A percentile compares a stretch with the other conserved stretches of the same genome.
These are phyloP conservation scores for Steccherinum ochraceum DNA, from an alignment of 768 basidiomycete genomes.

Conservation along the genomic window DNA sequence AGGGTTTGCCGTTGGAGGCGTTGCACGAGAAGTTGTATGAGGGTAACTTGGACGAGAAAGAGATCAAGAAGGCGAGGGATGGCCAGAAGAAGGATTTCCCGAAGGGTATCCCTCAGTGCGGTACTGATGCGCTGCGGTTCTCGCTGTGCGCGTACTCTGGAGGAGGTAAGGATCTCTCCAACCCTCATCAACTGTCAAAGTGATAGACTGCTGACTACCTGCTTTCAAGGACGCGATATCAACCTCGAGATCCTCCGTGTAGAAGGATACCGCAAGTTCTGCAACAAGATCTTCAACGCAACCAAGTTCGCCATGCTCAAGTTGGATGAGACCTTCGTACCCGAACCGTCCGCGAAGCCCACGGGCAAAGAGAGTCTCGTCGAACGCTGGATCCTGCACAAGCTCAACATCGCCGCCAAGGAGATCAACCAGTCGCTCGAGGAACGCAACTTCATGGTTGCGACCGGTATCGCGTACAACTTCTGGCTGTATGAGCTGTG, in stretches of 20 bases:
- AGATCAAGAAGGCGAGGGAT: slow-evolving; percentile 82
- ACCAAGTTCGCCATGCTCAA: slow-evolving; percentile 99
- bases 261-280: slow-evolving; percentile 98
- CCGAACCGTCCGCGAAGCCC: slow-evolving; percentile 65
- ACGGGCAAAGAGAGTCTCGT: slow-evolving; percentile 88
- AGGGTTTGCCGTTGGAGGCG: slow-evolving; percentile 70
- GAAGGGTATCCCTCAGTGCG: slow-evolving; percentile 98
- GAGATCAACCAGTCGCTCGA: slow-evolving; percentile 72
- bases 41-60: slow-evolving; percentile 91
- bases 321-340: slow-evolving; percentile 78
- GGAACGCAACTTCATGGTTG: slow-evolving; percentile 89
- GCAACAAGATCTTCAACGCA: slow-evolving; percentile 99
- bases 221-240: slow-evolving; percentile 78
- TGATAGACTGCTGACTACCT: not conserved
- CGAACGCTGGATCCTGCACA: slow-evolving; percentile 93
- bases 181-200: not conserved
- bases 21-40: slow-evolving; percentile 82
- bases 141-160: slow-evolving; percentile 92
- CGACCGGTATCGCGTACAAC: slow-evolving; percentile 78
- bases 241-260: slow-evolving; percentile 94
- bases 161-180: slow-evolving; percentile 49
- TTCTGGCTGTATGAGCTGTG: slow-evolving; percentile 99
- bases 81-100: slow-evolving; percentile 99
- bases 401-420: slow-evolving; percentile 74
- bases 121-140: slow-evolving; percentile 93